Evolutionary conservation across 2,329 filamentous ascomycete species (phyloP).

Genomic region (Trichoderma aggressivum): DNA sequence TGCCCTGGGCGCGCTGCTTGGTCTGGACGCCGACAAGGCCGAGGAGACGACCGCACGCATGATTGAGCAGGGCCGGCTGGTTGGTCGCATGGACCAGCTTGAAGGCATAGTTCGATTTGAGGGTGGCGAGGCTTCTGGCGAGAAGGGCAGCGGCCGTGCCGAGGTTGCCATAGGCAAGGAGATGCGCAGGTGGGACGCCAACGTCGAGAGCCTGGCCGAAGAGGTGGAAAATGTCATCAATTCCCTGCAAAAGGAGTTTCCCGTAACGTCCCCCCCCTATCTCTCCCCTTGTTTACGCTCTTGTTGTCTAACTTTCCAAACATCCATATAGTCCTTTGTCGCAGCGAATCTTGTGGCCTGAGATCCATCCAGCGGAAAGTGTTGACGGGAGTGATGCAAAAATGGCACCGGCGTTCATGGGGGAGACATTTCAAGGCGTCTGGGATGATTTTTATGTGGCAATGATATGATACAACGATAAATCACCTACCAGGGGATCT

Average conservation of each 20-base stretch:
- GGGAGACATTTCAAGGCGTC: background rate
- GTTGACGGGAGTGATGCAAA: background rate
- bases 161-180: slow-evolving; percentile 63
- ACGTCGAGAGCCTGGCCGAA: slow-evolving; percentile 81
- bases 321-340: slow-evolving; percentile 49
- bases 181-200: slow-evolving; percentile 82
- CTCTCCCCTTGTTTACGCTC: background rate
- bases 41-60: slow-evolving; percentile 91
- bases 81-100: slow-evolving; percentile 92
- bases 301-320: slow-evolving; percentile 7
- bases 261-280: slow-evolving; percentile 42
- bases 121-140: slow-evolving; percentile 63
- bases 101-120: slow-evolving; percentile 86
- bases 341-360: slow-evolving; percentile 47
- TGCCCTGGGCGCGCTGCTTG: slow-evolving; percentile 72
- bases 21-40: slow-evolving; percentile 73
- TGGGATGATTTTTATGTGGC: slow-evolving; percentile 3
- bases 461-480: background rate
- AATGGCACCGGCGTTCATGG: background rate
- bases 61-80: slow-evolving; percentile 89
- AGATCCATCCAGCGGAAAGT: slow-evolving; percentile 5
- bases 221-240: slow-evolving; percentile 86
- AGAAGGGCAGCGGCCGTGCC: slow-evolving; percentile 64
- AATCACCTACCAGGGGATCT: background rate
- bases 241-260: slow-evolving; percentile 75